Evolutionary conservation across 1,284 basidiomycete species (phyloP).

Genomic region (Rhodotorula sp.): DNA sequence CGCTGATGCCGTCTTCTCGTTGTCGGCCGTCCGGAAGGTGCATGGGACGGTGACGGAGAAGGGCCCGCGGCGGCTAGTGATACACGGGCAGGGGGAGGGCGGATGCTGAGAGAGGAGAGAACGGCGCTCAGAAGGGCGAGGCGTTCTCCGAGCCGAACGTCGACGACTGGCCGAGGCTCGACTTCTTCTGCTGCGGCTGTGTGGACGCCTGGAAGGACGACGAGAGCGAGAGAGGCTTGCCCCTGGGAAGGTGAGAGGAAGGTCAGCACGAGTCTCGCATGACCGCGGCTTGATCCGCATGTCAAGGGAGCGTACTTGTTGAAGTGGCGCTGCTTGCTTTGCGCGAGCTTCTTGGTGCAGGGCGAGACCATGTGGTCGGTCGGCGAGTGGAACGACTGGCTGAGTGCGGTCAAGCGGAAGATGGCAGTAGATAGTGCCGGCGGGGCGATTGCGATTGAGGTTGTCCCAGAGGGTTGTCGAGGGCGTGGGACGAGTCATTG

Average conservation of each 20-base stretch:
- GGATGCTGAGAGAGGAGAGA: background rate
- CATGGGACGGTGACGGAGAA: background rate
- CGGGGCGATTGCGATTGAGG: slow-evolving; percentile 2
- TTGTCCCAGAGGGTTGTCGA: background rate
- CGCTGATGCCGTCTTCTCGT: background rate
- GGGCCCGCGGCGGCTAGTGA: background rate
- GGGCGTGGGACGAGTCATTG: background rate
- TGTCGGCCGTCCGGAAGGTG: too few species aligned
- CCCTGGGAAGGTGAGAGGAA: slow-evolving; percentile 16
- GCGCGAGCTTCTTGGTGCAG: slow-evolving; percentile 80
- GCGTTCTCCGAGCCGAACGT: slow-evolving; percentile 20
- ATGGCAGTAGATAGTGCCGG: too few species aligned
- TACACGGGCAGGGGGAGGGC: background rate
- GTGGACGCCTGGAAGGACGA: slow-evolving; percentile 44
- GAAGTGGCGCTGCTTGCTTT: slow-evolving; percentile 88
- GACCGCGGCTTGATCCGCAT: background rate
- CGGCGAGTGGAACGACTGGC: slow-evolving; percentile 62
- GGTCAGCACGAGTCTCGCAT: background rate
- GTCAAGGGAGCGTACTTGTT: slow-evolving; percentile 63
- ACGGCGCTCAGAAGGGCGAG: slow-evolving; percentile 22
- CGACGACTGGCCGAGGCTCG: slow-evolving; percentile 21
- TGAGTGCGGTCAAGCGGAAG: background rate
- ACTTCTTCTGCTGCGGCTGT: slow-evolving; percentile 19
- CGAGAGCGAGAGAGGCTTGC: slow-evolving; percentile 44
- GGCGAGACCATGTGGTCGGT: slow-evolving; percentile 93